These are phyloP conservation scores for Syzygium oleosum DNA, from an alignment of 345 rosid genomes.

Conservation along the genomic window DNA sequence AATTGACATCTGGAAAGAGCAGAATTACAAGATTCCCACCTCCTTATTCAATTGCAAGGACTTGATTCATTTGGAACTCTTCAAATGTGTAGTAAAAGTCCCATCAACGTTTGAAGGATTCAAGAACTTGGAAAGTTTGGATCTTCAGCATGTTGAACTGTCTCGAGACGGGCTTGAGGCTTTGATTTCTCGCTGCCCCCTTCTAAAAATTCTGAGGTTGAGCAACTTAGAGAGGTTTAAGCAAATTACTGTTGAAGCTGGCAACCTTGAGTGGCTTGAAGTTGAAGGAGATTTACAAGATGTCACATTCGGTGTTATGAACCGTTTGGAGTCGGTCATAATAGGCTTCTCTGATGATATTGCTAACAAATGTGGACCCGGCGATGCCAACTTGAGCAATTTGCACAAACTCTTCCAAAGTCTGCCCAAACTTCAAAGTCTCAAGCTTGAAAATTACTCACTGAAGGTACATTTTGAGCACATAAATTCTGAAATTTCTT, in stretches of 20 bases:
- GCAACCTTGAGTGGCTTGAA: not conserved
- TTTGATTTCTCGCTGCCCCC: not conserved
- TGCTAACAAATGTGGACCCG: not conserved
- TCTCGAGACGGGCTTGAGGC: not conserved
- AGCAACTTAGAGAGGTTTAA: accelerated
- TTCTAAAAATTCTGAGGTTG: not conserved
- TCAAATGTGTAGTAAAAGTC: not conserved
- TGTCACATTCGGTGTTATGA: not conserved
- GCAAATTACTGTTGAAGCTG: not conserved
- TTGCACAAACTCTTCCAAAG: not conserved
- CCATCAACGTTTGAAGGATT: not conserved
- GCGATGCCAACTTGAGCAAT: not conserved
- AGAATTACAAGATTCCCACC: not conserved
- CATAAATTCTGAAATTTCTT: not conserved
- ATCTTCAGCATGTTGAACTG: not conserved
- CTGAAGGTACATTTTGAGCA: not conserved
- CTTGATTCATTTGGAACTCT: not conserved
- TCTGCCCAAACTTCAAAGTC: not conserved
- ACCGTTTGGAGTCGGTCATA: not conserved
- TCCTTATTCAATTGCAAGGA: not conserved
- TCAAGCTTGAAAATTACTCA: not conserved
- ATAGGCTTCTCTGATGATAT: not conserved
- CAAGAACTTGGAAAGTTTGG: not conserved
- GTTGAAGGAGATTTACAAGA: not conserved
- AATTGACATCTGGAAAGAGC: not conserved